Conservation (phyloP, 176 grass and related monocot genomes). For the Aegilops longissima region DNA sequence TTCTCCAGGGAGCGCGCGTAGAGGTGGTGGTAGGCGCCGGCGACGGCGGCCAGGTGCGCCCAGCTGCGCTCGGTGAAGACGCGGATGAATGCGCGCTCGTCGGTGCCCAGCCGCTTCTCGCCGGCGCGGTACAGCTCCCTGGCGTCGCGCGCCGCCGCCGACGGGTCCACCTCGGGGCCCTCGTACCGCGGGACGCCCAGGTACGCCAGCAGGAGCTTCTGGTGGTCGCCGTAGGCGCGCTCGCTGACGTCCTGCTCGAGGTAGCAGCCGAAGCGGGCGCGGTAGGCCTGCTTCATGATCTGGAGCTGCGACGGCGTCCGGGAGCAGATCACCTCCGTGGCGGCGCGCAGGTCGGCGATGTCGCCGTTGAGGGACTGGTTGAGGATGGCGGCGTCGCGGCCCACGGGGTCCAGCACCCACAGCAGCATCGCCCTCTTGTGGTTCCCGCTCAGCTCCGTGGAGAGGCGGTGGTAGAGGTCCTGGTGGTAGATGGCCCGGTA, state of each 20-base stretch:
- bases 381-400: constrained; percentile 68
- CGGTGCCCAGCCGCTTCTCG: constrained; percentile 72
- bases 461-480: constrained; percentile 58
- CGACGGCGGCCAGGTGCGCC: constrained; percentile 67
- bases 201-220: constrained; percentile 73
- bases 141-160: constrained; percentile 44
- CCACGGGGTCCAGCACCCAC: constrained; percentile 77
- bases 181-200: constrained; percentile 42
- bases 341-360: constrained; percentile 47
- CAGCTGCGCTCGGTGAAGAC: constrained; percentile 64
- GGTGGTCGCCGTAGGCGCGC: constrained; percentile 67
- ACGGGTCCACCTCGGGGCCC: constrained; percentile 38
- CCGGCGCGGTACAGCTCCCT: constrained; percentile 71
- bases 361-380: constrained; percentile 56
- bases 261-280: constrained; percentile 42
- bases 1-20: constrained; percentile 46
- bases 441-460: constrained; percentile 64
- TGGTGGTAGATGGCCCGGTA: constrained; percentile 51
- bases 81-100: constrained; percentile 73
- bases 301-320: constrained; percentile 60
- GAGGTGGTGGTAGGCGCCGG: constrained; percentile 53
- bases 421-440: constrained; percentile 74
- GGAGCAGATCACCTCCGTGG: constrained; percentile 84
- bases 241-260: constrained; percentile 62
- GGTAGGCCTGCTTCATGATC: constrained; percentile 57